phyloP scores from a whole-genome alignment of 2,329 filamentous ascomycete species.

The Endoconidiophora laricicola region DNA sequence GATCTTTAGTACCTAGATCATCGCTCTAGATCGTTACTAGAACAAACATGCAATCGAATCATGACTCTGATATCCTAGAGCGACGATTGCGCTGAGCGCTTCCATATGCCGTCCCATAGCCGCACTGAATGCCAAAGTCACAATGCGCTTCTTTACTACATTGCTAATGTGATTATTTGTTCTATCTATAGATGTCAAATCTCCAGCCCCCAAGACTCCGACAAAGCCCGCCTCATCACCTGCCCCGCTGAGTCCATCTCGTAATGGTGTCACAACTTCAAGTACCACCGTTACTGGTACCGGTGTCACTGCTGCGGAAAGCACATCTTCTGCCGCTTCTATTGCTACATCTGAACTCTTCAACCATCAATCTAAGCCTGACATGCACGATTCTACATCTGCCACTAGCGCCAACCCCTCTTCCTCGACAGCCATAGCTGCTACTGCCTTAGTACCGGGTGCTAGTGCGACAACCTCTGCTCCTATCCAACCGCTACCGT shows the following conservation, averaged over 20 bases:
- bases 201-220: background rate
- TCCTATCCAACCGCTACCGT: conserved; percentile 12
- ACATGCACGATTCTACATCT: background rate
- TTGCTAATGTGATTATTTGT: background rate
- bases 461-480: conserved; percentile 1
- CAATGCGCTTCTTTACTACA: too few relatives aligned
- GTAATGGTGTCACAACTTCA: background rate
- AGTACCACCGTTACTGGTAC: background rate
- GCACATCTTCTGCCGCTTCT: background rate
- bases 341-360: background rate
- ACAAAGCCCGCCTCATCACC: background rate
- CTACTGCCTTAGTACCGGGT: background rate
- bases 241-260: background rate
- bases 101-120: too few relatives aligned
- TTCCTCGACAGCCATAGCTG: background rate
- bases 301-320: background rate
- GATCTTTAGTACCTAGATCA: too few relatives aligned
- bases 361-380: background rate
- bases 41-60: too few relatives aligned
- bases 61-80: too few relatives aligned
- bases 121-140: too few relatives aligned
- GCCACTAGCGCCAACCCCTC: background rate
- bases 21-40: too few relatives aligned
- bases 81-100: too few relatives aligned
- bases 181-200: conserved; percentile 3